Base-by-base conservation (phyloP, 2,329 filamentous ascomycete species). In the Fusarium multiceps region DNA sequence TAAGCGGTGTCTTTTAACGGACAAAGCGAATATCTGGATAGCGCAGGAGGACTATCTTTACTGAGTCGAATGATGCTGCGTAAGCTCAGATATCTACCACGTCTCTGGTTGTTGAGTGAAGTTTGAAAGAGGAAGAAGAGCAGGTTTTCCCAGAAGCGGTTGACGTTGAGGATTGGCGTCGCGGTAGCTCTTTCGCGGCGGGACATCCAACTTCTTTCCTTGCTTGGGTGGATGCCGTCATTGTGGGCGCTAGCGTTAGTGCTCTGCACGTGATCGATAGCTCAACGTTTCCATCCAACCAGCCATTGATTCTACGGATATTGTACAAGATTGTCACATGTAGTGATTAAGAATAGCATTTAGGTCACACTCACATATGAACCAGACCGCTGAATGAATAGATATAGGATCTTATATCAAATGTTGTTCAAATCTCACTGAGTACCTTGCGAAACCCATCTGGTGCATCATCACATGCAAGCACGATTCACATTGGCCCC, bases 211-310 rank as follows among this genome's bases (percentile, higher is more conserved):
- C 65, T 69, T 68, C 66, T 68, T 71, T 55, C 62, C 69, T 71
- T 73, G 64, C 63, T 71, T 68, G 59, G 37, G 73, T 72, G 67
- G 72, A 68, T 75, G 74, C 75, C 74, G 75, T 76, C 72, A 63
- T 69, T 71, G 71, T 69, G 68, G 60, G 66, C 73, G 70, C 73
- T 73, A 75, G 72, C 69, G 60, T 42, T 32, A 28, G 30, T 56
- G n/a, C 37, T 12, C 43, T 46, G 42, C 71, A 75, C 73, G 72
- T 75, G 73, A 75, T 66, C 25, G 27, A 32, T 49, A 49, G 34
- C 61, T 66, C 53, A 66, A 53, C 30, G 51, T 27, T 66, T 57
- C 49, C 43, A 41, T 51, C 34, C 11, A 62, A 53, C 60, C 34
- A 55, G 28, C 51, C 55, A 57, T 41, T 37, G 41, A 28, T 16